Percentiles rank a stretch among this genome's conserved stretches.
Evolutionary conservation across 2,329 filamentous ascomycete genomes (phyloP).

Genomic region (Phyllosticta citrichinensis): DNA sequence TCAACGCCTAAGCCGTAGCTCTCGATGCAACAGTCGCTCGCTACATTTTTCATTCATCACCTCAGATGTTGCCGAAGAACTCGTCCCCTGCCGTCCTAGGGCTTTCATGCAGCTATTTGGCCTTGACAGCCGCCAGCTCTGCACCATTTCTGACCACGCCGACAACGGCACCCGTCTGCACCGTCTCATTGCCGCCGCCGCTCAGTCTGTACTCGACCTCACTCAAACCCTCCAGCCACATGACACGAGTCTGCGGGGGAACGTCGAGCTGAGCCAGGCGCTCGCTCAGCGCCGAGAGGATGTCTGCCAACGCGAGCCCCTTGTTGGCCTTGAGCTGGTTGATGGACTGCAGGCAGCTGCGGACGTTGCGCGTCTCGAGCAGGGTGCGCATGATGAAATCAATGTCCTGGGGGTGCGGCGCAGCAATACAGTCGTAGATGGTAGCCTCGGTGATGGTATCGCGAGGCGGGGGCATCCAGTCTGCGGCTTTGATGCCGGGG

Average conservation of each 20-base stretch:
- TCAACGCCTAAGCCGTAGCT: not conserved
- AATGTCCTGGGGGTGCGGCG: slow-evolving; percentile 84
- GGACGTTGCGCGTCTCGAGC: slow-evolving; percentile 76
- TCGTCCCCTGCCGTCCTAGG: too few relatives aligned
- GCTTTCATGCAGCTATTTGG: not conserved
- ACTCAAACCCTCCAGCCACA: slow-evolving; percentile 83
- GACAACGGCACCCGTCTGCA: slow-evolving; percentile 89
- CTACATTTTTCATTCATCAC: not conserved
- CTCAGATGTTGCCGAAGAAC: not conserved
- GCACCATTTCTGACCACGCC: slow-evolving; percentile 81
- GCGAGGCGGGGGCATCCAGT: slow-evolving; percentile 36
- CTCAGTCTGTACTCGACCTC: slow-evolving; percentile 89
- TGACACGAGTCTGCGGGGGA: slow-evolving; percentile 73
- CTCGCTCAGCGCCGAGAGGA: slow-evolving; percentile 76
- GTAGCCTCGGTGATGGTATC: slow-evolving; percentile 84
- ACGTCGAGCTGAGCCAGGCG: slow-evolving; percentile 77
- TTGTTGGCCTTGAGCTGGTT: slow-evolving; percentile 77
- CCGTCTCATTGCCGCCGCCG: slow-evolving; percentile 72
- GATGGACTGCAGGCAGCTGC: slow-evolving; percentile 77
- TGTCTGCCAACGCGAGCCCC: slow-evolving; percentile 85
- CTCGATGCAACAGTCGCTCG: not conserved
- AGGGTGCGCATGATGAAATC: slow-evolving; percentile 74
- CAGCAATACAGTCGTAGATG: slow-evolving; percentile 96
- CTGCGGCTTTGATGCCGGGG: slow-evolving; percentile 36
- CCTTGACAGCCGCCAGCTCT: slow-evolving; percentile 45